Conservation (phyloP, 2,329 filamentous ascomycete genomes). For the Nakataea oryzae region DNA sequence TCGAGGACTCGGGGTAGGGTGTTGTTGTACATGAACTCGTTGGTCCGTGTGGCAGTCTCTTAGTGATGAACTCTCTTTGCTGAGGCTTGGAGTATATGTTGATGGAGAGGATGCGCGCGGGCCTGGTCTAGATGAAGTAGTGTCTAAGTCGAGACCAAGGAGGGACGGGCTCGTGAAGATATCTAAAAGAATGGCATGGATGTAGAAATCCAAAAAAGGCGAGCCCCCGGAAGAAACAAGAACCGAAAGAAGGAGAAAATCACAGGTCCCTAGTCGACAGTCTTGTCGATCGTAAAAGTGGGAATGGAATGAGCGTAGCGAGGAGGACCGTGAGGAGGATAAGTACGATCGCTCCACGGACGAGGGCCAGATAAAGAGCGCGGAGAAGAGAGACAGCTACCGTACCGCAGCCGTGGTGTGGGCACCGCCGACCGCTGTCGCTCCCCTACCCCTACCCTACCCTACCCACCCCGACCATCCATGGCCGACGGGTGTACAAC, state of each 20-base stretch:
- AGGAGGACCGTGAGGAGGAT: slow-evolving; percentile 32
- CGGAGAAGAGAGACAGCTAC: neutral
- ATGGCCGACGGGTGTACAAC: neutral
- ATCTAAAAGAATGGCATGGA: slow-evolving; percentile 32
- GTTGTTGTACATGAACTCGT: slow-evolving; percentile 22
- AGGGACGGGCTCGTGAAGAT: slow-evolving; percentile 6
- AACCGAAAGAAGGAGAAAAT: slow-evolving; percentile 35
- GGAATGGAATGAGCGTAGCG: slow-evolving; percentile 26
- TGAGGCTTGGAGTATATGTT: neutral
- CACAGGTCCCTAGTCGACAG: slow-evolving; percentile 31
- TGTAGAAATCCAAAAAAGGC: slow-evolving; percentile 28
- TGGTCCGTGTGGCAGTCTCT: slow-evolving; percentile 13
- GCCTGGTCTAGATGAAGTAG: slow-evolving; percentile 1
- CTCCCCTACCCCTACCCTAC: neutral
- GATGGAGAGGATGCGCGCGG: neutral
- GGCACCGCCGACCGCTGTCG: too few species aligned
- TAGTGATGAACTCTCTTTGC: neutral
- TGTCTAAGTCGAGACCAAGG: slow-evolving; percentile 13
- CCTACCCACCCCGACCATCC: neutral
- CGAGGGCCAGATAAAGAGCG: slow-evolving; percentile 18
- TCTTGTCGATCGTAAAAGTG: slow-evolving; percentile 37
- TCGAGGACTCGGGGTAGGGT: slow-evolving; percentile 14
- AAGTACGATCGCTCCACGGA: slow-evolving; percentile 27
- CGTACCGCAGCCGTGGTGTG: neutral
- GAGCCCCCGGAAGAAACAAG: slow-evolving; percentile 37